Conservation (phyloP, 2,329 filamentous ascomycete species). For the Botrytis fragariae region DNA sequence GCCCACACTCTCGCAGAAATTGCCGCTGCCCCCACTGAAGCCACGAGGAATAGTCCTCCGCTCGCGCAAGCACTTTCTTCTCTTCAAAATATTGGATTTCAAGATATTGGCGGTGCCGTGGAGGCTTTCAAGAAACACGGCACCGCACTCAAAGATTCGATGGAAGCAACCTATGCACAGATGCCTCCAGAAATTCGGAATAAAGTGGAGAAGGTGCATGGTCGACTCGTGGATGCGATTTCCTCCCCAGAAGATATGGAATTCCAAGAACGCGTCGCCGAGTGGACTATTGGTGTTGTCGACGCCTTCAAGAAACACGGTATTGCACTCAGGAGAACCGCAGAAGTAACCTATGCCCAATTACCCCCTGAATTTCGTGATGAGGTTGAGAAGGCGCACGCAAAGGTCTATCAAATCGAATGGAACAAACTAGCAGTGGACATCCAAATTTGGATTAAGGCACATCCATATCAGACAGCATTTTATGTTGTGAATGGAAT, state of each 20-base stretch:
- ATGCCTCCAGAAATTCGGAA: not conserved
- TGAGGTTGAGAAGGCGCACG: not conserved
- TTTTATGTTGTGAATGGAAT: slow-evolving; percentile 3
- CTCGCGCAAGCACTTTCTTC: not conserved
- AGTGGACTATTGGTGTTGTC: not conserved
- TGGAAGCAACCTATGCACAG: not conserved
- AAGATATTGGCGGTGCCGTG: not conserved
- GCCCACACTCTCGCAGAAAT: not conserved
- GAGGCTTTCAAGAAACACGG: not conserved
- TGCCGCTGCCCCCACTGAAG: not conserved
- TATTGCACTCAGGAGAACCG: not conserved
- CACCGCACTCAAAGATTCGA: not conserved
- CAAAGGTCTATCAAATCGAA: not conserved
- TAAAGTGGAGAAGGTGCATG: not conserved
- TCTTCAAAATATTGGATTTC: not conserved
- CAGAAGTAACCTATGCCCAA: not conserved
- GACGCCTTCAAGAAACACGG: not conserved
- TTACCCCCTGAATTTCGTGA: not conserved
- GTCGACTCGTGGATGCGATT: not conserved
- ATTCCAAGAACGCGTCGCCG: not conserved
- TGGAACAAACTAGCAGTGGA: not conserved
- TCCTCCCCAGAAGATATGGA: not conserved
- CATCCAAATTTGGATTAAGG: not conserved
- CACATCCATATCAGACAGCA: not conserved
- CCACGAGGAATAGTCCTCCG: not conserved